A percentile compares a stretch with the other conserved stretches of the same genome.
Evolutionary conservation across 2,329 filamentous ascomycete genomes (phyloP).

Genomic region (Zymoseptoria brevis): DNA sequence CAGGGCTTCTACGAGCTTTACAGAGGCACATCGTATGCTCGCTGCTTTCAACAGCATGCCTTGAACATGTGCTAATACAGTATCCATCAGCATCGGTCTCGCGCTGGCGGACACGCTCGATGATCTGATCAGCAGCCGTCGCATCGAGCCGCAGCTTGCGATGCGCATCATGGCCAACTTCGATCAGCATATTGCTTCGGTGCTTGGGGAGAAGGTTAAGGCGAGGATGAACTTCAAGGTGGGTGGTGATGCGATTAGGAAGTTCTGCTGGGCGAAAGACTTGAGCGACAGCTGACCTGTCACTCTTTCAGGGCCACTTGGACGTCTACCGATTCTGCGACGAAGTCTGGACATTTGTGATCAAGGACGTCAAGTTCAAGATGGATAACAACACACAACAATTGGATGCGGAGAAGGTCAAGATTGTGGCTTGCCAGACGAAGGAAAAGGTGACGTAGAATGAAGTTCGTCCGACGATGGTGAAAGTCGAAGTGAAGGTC

Average conservation of each 20-base stretch:
- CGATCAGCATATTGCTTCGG: constrained; percentile 85
- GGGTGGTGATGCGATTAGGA: constrained; percentile 12
- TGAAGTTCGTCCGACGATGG: background rate
- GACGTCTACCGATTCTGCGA: constrained; percentile 99
- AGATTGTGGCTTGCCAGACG: constrained; percentile 90
- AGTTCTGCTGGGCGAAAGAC: background rate
- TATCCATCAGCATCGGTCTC: constrained; percentile 65
- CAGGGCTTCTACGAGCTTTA: constrained; percentile 84
- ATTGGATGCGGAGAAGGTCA: constrained; percentile 82
- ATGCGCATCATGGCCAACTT: constrained; percentile 98
- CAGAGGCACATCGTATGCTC: constrained; percentile 83
- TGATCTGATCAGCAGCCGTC: constrained; percentile 85
- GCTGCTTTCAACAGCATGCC: constrained; percentile 11
- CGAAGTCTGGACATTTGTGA: constrained; percentile 98
- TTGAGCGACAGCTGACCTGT: background rate
- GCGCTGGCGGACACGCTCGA: constrained; percentile 95
- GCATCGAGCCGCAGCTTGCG: constrained; percentile 93
- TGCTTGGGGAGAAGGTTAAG: constrained; percentile 86
- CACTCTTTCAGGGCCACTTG: constrained; percentile 65
- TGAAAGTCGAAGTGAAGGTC: background rate
- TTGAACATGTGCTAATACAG: constrained; percentile 4
- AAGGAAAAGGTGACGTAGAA: constrained; percentile 62
- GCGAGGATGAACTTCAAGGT: constrained; percentile 92
- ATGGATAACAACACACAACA: constrained; percentile 63
- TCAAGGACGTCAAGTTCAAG: constrained; percentile 99